Base-by-base conservation (phyloP, 177 flowering plant species). In the Vitis hybrid region DNA sequence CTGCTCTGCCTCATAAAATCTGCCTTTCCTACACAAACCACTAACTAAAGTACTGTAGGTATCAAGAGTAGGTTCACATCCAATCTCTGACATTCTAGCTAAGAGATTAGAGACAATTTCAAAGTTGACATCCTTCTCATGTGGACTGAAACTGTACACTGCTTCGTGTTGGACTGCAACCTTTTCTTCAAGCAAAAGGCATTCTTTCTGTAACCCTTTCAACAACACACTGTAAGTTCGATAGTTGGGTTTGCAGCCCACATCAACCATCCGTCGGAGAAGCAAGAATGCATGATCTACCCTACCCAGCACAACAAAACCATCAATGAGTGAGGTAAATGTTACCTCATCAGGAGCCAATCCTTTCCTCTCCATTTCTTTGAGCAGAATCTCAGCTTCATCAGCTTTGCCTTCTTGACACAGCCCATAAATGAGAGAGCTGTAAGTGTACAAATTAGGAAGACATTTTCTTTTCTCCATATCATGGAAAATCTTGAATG, bases 291-390 rank as follows among this genome's bases (percentile, higher is more conserved):
- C 92, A 70, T 76, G 80, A 70, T 90, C 84, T 63, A 92, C 19
- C 80, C 74, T 81, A 73, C 88, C 91, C 64, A 83, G 70, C 71
- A 71, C 72, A 61, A 87, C 84, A 76, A 84, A 85, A 72, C 93
- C 94, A 77, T 89, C 91, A 65, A 92, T 86, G 22, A 92, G 65
- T 11, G 92, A 79, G 67, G 90, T 89, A 79, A 74, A 92, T 20
- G 85, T 80, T 45, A 90, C 86, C 39, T 68, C 71, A 78, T 92
- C 97, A 77, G 87, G 89, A 70, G 72, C 48, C 76, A 88, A 55
- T 55, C 88, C 87, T 75, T 86, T 85, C 11, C 51, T 72, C 72
- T 77, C 77, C 85, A 92, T 87, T 76, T 90, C 94, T 62, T 59
- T 70, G 26, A 90, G 76, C 62, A 90, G 80, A 33, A 12, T 64